Evolutionary conservation across 2,329 filamentous ascomycete species (phyloP).

Genomic region (Nemania sp.): DNA sequence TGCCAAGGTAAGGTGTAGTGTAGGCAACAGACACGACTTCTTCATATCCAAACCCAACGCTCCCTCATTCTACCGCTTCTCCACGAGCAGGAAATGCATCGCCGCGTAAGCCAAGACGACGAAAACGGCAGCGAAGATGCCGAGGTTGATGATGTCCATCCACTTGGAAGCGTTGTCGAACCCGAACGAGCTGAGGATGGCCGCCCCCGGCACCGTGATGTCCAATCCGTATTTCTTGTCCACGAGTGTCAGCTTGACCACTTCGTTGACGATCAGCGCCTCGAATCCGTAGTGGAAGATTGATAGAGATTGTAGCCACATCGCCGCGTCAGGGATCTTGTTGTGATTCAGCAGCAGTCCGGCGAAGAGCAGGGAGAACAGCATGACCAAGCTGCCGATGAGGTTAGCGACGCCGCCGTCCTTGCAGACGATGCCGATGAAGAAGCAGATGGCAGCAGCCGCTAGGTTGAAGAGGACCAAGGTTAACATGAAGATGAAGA

Average conservation of each 20-base stretch:
- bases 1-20: conserved; percentile 6
- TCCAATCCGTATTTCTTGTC: conserved; percentile 96
- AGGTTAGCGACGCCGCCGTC: conserved; percentile 90
- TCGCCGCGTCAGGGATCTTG: conserved; percentile 80
- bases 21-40: background rate
- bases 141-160: conserved; percentile 81
- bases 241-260: conserved; percentile 82
- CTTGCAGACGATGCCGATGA: conserved; percentile 94
- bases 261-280: conserved; percentile 95
- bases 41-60: background rate
- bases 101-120: conserved; percentile 86
- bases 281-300: conserved; percentile 99
- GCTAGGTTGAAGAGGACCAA: conserved; percentile 95
- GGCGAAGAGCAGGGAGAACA: conserved; percentile 94
- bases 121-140: conserved; percentile 80
- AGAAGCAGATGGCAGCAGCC: conserved; percentile 89
- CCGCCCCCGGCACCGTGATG: conserved; percentile 92
- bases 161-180: conserved; percentile 88
- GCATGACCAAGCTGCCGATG: conserved; percentile 93
- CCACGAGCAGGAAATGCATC: conserved; percentile 92
- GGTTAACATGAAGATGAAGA: conserved; percentile 89
- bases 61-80: conserved; percentile 72
- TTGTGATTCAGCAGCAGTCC: conserved; percentile 94
- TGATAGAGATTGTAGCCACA: conserved; percentile 91
- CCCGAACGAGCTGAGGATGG: conserved; percentile 92